Conservation (phyloP, 2,329 filamentous ascomycete genomes). For the Dothidotthia symphoricarpi region DNA sequence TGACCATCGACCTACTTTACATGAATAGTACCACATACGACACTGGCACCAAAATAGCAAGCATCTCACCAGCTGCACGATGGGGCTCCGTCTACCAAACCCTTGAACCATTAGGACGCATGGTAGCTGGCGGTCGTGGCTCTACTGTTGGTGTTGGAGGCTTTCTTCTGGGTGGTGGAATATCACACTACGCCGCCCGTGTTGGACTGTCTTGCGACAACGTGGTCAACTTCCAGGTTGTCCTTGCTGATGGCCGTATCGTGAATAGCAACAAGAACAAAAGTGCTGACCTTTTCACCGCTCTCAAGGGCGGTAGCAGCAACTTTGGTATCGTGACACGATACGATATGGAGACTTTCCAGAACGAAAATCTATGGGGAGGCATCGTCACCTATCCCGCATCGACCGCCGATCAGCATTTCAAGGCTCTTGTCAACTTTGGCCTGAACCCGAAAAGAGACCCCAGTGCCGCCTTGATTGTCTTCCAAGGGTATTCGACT, state of each 20-base stretch:
- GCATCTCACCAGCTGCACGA: conserved; percentile 12
- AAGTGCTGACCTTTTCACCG: conserved; percentile 30
- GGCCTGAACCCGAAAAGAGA: conserved; percentile 7
- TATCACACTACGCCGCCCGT: conserved; percentile 6
- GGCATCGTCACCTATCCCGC: conserved; percentile 11
- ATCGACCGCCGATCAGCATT: conserved; percentile 10
- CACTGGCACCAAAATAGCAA: conserved; percentile 1
- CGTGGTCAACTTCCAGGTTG: conserved; percentile 31
- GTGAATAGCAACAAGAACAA: conserved; percentile 12
- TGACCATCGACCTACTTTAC: conserved; percentile 16
- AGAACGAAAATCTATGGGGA: conserved; percentile 15
- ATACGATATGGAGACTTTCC: conserved; percentile 21
- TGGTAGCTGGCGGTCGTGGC: conserved; percentile 27
- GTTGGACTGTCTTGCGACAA: conserved; percentile 14
- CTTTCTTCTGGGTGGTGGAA: conserved; percentile 26
- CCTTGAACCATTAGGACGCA: conserved; percentile 22
- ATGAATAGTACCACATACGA: conserved; percentile 12
- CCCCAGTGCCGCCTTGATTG: conserved; percentile 10
- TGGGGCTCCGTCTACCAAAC: conserved; percentile 18
- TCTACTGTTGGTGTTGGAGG: conserved; percentile 30
- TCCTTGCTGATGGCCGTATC: conserved; percentile 38
- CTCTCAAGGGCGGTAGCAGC: conserved; percentile 33
- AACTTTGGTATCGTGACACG: conserved; percentile 30
- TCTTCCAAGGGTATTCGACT: conserved; percentile 13
- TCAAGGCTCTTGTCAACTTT: conserved; percentile 10